Evolutionary conservation across 352 stramenopile species (phyloP).

Genomic region (Globisporangium cederbergense): DNA sequence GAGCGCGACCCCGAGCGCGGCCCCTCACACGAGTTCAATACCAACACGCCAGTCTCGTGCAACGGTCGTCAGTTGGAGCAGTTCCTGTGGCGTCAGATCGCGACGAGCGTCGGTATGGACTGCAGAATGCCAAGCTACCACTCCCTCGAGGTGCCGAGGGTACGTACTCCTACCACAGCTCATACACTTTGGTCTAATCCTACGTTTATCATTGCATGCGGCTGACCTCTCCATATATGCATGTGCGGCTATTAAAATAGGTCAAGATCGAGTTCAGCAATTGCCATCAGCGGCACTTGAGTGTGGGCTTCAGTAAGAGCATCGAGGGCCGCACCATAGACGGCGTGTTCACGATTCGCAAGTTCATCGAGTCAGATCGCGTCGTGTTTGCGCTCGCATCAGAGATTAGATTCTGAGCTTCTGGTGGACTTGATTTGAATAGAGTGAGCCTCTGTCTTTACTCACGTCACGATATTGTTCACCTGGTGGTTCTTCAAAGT

Average conservation of each 20-base stretch:
- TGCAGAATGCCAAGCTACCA: not conserved
- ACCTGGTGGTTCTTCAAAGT: no score
- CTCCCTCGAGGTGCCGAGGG: not conserved
- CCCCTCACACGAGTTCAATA: not conserved
- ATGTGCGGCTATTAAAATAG: not conserved
- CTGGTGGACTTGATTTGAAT: no score
- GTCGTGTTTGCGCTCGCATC: not conserved
- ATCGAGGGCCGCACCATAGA: not conserved
- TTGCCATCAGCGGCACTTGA: not conserved
- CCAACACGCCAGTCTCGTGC: slow-evolving; percentile 2
- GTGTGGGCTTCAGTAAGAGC: not conserved
- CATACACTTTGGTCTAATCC: not conserved
- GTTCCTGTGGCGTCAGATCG: slow-evolving; percentile 3
- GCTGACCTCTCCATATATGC: not conserved
- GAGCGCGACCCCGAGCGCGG: not conserved
- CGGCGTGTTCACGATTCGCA: not conserved
- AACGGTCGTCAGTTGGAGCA: not conserved
- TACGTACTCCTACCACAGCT: not conserved
- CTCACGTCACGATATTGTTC: no score
- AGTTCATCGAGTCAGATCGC: not conserved
- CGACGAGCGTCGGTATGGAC: not conserved
- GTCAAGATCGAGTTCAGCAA: not conserved
- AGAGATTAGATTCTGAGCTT: not conserved
- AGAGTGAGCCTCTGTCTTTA: no score
- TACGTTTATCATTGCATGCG: not conserved